A percentile compares a stretch with the other conserved stretches of the same genome.
Evolutionary conservation across 257 asterid genomes (phyloP).

Genomic region (Jaltomata sinuosa): DNA sequence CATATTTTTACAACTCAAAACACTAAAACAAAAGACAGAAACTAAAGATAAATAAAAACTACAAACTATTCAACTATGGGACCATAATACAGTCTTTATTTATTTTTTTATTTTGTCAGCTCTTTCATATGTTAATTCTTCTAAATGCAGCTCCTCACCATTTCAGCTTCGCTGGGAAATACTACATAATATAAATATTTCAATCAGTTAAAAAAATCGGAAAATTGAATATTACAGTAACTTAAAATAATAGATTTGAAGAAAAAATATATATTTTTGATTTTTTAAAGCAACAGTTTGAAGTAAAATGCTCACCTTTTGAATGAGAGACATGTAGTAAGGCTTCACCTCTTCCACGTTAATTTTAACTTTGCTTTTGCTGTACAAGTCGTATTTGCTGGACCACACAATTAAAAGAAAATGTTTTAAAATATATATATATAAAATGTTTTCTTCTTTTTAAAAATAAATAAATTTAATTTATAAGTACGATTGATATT

Average conservation of each 20-base stretch:
- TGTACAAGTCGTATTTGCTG: conserved; percentile 80
- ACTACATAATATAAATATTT: conserved; percentile 17
- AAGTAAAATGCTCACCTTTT: conserved; percentile 33
- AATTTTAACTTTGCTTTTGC: conserved; percentile 65
- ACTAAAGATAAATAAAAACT: neutral
- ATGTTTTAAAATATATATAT: neutral
- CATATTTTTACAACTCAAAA: neutral
- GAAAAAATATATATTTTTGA: neutral
- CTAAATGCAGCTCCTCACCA: conserved; percentile 27
- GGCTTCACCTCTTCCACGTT: conserved; percentile 28
- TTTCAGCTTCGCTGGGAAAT: conserved; percentile 41
- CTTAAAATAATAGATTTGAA: neutral
- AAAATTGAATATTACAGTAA: neutral
- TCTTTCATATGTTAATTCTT: neutral
- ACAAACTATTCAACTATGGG: neutral
- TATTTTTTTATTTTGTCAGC: neutral
- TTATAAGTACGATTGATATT: too few species aligned
- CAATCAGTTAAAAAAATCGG: neutral
- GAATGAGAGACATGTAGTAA: conserved; percentile 53
- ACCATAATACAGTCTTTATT: neutral
- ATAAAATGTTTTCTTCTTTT: neutral
- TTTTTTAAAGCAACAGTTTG: neutral
- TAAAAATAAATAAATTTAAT: neutral
- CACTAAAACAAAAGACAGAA: neutral
- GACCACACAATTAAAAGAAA: conserved; percentile 1